Evolutionary conservation across 1,139 yeast species (phyloP), one percentile per base, ranked within the genome.

Genomic region (Yamadazyma atmosphaerica): DNA sequence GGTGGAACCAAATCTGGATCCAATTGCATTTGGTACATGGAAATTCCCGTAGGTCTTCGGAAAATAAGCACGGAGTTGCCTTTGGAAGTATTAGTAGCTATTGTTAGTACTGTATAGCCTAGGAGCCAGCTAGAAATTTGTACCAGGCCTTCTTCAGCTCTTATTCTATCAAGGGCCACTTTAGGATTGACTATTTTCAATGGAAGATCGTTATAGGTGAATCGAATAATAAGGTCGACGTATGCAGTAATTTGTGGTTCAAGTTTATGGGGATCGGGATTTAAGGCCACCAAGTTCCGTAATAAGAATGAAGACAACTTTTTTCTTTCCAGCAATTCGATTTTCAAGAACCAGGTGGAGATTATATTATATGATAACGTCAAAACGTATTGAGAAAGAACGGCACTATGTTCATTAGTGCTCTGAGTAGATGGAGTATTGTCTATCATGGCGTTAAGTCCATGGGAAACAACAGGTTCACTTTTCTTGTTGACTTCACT

Each of bases 261-360:
- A 37, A 71, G 53, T 11, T 23, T 37, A 56, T 51, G 62, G 51
- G 22, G 45, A 10, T 47, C 47, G 2, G 54, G 46, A 37, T 63
- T 54, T 18, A 79, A 68, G 7, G 70, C 50, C 10, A 80, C 63
- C 39, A 88, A 59, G 44, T 80, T 82, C 44, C 78, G 74, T 30
- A 82, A 69, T 12, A 88, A 71, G 51, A 79, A 88, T 2, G 86
- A 73, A 1, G 85, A 75, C 33, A 86, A 55, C 33, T 72, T 67
- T 39, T 74, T 73, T 33, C 95, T 65, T 36, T 82, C 82, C n/a
- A 64, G 62, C 46, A 83, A 48, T 22, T 73, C 71, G 53, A 87
- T 73, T 39, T 83, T 79, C 49, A 86, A 60, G 51, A 83, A 87
- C 92, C 95, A 86, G 34, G 77, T 73, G 1, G 85, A 71, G 31